Conservation (phyloP, 164 flowering plant species). For the Sedum album region DNA sequence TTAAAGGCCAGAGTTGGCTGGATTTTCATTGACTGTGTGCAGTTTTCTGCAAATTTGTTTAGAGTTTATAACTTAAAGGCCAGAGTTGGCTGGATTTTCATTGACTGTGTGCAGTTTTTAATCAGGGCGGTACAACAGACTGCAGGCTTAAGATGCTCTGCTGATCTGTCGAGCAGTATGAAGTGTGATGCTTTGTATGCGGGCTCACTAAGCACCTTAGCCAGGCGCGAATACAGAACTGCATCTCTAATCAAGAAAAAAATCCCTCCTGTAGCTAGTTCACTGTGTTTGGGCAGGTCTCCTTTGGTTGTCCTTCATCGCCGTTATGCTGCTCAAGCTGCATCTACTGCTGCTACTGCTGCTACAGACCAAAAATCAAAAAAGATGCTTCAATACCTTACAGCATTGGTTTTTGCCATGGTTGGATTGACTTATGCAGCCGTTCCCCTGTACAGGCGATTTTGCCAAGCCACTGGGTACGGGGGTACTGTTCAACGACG, state of each 20-base stretch:
- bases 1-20: not conserved
- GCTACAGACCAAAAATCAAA: slow-evolving; percentile 44
- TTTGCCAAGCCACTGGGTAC: slow-evolving; percentile 93
- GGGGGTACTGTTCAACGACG: slow-evolving; percentile 89
- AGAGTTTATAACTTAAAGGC: not conserved
- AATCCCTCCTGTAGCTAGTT: not conserved
- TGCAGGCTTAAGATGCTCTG: not conserved
- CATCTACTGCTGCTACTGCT: slow-evolving; percentile 9
- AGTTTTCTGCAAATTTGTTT: not conserved
- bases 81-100: not conserved
- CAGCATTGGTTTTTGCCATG: slow-evolving; percentile 66
- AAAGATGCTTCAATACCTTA: slow-evolving; percentile 53
- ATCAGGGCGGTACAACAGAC: not conserved
- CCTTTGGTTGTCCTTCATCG: slow-evolving; percentile 14
- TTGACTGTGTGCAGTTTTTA: not conserved
- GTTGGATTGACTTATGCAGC: slow-evolving; percentile 88
- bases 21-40: not conserved
- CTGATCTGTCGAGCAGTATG: not conserved
- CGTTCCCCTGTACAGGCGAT: slow-evolving; percentile 82
- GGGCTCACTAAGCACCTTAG: not conserved
- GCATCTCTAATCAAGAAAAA: not conserved
- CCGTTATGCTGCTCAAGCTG: slow-evolving; percentile 33
- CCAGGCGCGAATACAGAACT: not conserved
- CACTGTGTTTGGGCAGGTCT: not conserved
- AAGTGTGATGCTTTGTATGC: not conserved